Base-by-base conservation (phyloP, 2,329 filamentous ascomycete genomes). In the Cladophialophora bantiana region DNA sequence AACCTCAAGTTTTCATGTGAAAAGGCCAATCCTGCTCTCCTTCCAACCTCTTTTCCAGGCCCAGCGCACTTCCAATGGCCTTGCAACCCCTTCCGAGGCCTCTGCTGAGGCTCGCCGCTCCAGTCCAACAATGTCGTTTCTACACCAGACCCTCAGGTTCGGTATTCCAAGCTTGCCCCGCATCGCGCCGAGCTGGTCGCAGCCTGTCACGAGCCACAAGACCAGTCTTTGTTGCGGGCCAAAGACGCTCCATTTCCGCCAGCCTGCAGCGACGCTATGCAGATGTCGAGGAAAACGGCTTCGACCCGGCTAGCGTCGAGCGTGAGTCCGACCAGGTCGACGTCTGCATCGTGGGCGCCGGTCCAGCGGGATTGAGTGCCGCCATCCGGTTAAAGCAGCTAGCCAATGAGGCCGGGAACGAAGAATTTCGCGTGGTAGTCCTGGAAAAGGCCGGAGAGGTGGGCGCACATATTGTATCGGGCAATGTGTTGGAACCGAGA, bases 401-500 rank as follows among this genome's bases (percentile, higher is more conserved):
- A 59, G 95, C 95, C 73, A 97, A 94, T 76, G 93, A 94, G 76
- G 92, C 92, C 38, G 94, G 95, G 70, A 96, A 98, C 78, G 93
- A 98, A 70, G 94, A 97, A 70, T 98, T 99, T 77, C 87, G 95
- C 38, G 94, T 99, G 10, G 83, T 99, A 65, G 83, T 99, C 42
- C 83, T 99, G 67, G 95, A 99, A 78, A 99, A 99, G 81, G 93
- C 95, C 2, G 93, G 94, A 69, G 95, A 99, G 78, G 82, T 99
- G 67, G 95, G 95, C 61, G 94, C 94, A 34, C 95, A 99, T 78
- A 96, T 97, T 70, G 85, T 99, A 42, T 98, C 94, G 18, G 95
- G 95, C 67, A 96, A 97, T 74, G 95, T 99, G 56, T 90, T 99
- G 72, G 89, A 99, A 79, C 94, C 95, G 2, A 89, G 88, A 36